These are phyloP conservation scores for Penicillium janthinellum DNA, from an alignment of 2,329 filamentous ascomycete genomes.

Conservation along the genomic window DNA sequence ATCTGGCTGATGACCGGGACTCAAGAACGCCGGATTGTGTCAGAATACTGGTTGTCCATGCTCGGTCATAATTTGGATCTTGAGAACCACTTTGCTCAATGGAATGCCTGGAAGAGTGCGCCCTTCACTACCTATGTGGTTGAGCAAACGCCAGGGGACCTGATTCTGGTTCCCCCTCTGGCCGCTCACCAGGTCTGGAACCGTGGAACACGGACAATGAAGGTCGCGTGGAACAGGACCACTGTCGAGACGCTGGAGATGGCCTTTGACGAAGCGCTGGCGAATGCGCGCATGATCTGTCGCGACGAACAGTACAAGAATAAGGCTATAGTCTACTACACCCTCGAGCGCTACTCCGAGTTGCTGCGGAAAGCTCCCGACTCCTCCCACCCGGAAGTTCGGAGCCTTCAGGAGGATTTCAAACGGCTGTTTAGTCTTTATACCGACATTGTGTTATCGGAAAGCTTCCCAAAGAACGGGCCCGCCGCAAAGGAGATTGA, in stretches of 20 bases:
- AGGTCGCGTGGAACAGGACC: slow-evolving; percentile 96
- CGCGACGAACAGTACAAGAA: slow-evolving; percentile 99
- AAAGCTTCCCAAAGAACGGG: slow-evolving; percentile 70
- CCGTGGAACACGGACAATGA: slow-evolving; percentile 90
- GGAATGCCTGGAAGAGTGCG: slow-evolving; percentile 93
- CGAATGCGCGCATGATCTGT: slow-evolving; percentile 86
- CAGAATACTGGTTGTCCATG: slow-evolving; percentile 90
- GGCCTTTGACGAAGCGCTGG: slow-evolving; percentile 82
- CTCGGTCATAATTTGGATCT: slow-evolving; percentile 96
- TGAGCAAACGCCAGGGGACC: slow-evolving; percentile 86
- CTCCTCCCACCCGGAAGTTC: slow-evolving; percentile 55
- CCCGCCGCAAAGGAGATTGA: slow-evolving; percentile 70
- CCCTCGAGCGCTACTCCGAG: slow-evolving; percentile 73
- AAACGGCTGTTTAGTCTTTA: slow-evolving; percentile 76
- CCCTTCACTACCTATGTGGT: slow-evolving; percentile 92
- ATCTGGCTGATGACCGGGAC: slow-evolving; percentile 99
- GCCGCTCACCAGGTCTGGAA: slow-evolving; percentile 99
- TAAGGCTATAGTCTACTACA: slow-evolving; percentile 91
- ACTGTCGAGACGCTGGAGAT: slow-evolving; percentile 88
- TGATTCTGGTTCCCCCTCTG: slow-evolving; percentile 88
- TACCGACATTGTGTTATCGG: slow-evolving; percentile 76
- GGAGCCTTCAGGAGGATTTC: slow-evolving; percentile 80
- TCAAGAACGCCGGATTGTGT: slow-evolving; percentile 84
- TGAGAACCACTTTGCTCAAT: slow-evolving; percentile 93
- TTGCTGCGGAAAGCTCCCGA: slow-evolving; percentile 59